Evolutionary conservation across 164 flowering plant species (phyloP), one percentile per base, ranked within the genome.

Genomic region (Malania oleifera): DNA sequence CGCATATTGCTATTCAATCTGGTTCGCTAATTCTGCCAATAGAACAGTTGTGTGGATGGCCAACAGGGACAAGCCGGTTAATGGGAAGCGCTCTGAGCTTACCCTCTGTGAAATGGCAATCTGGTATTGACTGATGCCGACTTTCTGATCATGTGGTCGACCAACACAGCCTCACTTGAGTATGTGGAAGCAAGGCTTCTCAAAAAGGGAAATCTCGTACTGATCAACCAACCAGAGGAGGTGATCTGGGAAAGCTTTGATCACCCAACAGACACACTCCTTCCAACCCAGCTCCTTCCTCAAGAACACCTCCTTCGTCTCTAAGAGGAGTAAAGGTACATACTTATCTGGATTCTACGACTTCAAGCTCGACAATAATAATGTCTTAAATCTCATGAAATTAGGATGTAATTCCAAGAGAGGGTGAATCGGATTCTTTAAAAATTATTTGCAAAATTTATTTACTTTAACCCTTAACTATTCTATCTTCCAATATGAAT

Each of bases 1-100:
- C n/a, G 63, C 67, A 24, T 64, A 45, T 17, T 60, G 63, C 24
- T 65, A 61, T 35, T 31, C 70, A 29, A 52, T 70, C 29, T 70
- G 69, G 66, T 61, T 64, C 61, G 43, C 73, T 7, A 44, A 60
- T 11, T 29, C 66, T 4, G 37, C 24, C 1, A 14, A 65, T 44
- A 47, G n/a, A 31, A 67, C 66, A 0, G 45, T 61, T 10, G 54
- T 62, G 10, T 67, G 67, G 71, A 62, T 56, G 61, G 71, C 72
- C 0, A 68, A 63, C 63, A 27, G 72, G 34, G 63, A 68, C 56
- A 20, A 22, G 8, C 67, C 72, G 1, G 72, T 63, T 1, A 62
- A 57, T 44, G 67, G 67, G 18, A 31, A 37, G 50, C 24, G 20
- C 22, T 52, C 72, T 0, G 46, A 37, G 11, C 50, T 68, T 2